Base-by-base conservation (phyloP, 257 asterid species). In the Marsdenia floribunda region DNA sequence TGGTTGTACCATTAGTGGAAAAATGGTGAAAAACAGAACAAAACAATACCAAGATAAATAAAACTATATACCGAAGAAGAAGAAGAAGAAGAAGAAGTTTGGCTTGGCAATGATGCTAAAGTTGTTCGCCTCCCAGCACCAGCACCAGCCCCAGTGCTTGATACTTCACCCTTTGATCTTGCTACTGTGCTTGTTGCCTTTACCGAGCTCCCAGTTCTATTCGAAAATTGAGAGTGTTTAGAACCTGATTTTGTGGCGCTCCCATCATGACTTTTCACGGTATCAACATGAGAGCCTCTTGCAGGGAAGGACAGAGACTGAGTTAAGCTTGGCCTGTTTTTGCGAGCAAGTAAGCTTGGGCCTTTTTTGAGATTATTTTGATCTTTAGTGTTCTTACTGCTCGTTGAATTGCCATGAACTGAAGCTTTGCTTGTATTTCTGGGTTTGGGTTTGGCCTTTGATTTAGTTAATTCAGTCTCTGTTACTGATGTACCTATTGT, bases 291-390 rank as follows among this genome's bases (percentile, higher is more conserved):
- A 64, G 84, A 84, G 59, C 86, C 87, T 73, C 72, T 80, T 15
- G 85, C 70, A 38, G 93, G 97, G 55, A 91, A 87, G 0, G 97
- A 91, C 3, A 88, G 83, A 55, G 93, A 89, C 82, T 89, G 92
- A 0, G 79, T 78, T 80, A 87, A 73, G 78, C 85, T 86, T 12
- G 86, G 83, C 75, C 80, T 83, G 0, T 78, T 76, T 14, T 83
- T 82, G 29, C 84, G 87, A 70, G 87, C 86, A 52, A 88, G 79
- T 80, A 73, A 89, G 55, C 82, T 83, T 0, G 91, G 74, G 58
- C 79, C 82, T 78, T 75, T 85, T 78, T 75, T 85, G 8, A 84
- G 78, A 68, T 73, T 83, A 6, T 82, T 75, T 66, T 79, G 82
- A 75, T 80, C 86, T 75, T 80, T 87, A 40, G 82, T 46, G 71